These are phyloP conservation scores for Ajuga reptans DNA, from an alignment of 305 asterid species.

Conservation along the genomic window DNA sequence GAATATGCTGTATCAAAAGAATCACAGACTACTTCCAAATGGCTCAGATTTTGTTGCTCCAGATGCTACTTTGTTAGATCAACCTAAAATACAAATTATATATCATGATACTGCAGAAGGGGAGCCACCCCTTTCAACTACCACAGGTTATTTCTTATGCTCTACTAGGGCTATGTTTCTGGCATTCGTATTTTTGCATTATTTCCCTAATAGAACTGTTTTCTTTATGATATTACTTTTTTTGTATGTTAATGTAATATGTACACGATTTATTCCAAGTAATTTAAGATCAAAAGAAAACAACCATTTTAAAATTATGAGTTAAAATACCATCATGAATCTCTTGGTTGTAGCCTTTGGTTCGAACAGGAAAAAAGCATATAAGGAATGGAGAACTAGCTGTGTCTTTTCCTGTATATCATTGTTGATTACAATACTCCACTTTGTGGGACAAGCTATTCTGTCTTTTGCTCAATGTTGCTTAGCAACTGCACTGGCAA, in stretches of 20 bases:
- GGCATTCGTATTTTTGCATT: not conserved
- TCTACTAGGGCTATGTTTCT: not conserved
- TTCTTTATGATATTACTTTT: constrained; percentile 2
- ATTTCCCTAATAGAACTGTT: constrained; percentile 1
- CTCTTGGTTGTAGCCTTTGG: not conserved
- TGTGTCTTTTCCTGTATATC: not conserved
- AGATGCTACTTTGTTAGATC: constrained; percentile 45
- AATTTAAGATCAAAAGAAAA: not conserved
- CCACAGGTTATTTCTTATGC: constrained; percentile 40
- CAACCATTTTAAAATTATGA: not conserved
- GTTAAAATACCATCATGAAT: not conserved
- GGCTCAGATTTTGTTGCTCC: constrained; percentile 44
- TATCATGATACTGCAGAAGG: constrained; percentile 46
- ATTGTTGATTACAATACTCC: not conserved
- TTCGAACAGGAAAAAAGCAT: constrained; percentile 3
- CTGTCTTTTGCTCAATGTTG: not conserved
- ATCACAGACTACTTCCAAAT: constrained; percentile 52
- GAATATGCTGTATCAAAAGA: constrained; percentile 46
- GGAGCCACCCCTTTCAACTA: constrained; percentile 32
- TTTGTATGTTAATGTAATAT: constrained; percentile 5
- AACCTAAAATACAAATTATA: constrained; percentile 55
- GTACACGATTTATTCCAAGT: not conserved
- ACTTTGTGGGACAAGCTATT: not conserved
- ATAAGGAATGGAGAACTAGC: not conserved
- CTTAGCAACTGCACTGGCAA: not conserved